Evolutionary conservation across 2,329 filamentous ascomycete genomes (phyloP).

Genomic region (Diaporthe nobilis): DNA sequence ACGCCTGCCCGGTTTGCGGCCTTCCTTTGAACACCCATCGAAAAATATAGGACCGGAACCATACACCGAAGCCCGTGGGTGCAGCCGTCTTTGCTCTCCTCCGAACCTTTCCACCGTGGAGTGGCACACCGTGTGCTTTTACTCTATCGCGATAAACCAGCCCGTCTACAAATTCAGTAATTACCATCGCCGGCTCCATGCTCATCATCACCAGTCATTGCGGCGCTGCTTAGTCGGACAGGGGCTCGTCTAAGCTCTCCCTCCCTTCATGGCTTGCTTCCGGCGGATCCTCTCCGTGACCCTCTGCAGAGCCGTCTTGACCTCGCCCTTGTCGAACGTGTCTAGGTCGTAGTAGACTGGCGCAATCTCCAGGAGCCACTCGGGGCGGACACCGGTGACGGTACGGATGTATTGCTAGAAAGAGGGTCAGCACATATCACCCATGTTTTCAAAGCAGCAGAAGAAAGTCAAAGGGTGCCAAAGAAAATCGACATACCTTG

Average conservation of each 20-base stretch:
- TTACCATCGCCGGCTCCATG: not conserved
- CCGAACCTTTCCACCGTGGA: conserved; percentile 9
- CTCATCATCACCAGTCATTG: not conserved
- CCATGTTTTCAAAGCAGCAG: not conserved
- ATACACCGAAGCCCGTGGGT: conserved; percentile 4
- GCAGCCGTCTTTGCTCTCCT: not conserved
- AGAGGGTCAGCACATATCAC: conserved; percentile 1
- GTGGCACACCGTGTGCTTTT: not conserved
- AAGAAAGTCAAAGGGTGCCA: not conserved
- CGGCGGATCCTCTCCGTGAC: conserved; percentile 73
- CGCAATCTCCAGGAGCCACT: conserved; percentile 97
- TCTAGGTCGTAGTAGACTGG: conserved; percentile 92
- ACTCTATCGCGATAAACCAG: conserved; percentile 7
- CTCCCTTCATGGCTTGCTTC: conserved; percentile 69
- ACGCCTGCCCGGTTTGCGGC: not conserved
- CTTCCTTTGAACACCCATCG: not conserved
- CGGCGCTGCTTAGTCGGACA: not conserved
- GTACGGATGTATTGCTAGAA: conserved; percentile 95
- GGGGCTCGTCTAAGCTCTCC: conserved; percentile 42
- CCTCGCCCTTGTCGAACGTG: conserved; percentile 87
- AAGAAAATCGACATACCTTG: conserved; percentile 33
- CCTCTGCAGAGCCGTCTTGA: conserved; percentile 76
- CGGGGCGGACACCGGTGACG: conserved; percentile 90
- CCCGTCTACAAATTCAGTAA: conserved; percentile 18
- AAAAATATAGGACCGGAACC: conserved; percentile 9